Evolutionary conservation across 2,329 filamentous ascomycete genomes (phyloP).

Genomic region (Ophiostoma montium): DNA sequence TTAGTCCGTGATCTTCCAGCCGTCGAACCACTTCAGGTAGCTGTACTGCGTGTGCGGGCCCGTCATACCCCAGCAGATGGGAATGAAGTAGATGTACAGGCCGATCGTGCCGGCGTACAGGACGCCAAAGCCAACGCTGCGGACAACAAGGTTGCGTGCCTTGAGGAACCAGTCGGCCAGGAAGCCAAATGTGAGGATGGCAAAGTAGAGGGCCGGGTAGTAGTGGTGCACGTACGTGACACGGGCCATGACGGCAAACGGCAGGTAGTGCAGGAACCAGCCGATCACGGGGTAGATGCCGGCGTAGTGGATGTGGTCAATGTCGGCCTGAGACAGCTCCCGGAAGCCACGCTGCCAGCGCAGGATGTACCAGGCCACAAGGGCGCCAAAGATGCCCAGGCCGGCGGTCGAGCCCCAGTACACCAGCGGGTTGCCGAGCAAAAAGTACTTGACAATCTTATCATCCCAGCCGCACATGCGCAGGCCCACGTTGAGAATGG

Average conservation of each 20-base stretch:
- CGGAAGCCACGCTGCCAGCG: slow-evolving; percentile 92
- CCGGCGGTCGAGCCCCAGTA: slow-evolving; percentile 89
- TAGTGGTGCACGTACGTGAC: slow-evolving; percentile 99
- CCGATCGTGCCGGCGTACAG: slow-evolving; percentile 65
- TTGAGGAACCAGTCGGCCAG: slow-evolving; percentile 70
- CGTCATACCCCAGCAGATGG: slow-evolving; percentile 92
- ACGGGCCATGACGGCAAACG: slow-evolving; percentile 94
- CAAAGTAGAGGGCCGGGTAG: slow-evolving; percentile 96
- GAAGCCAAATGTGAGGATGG: slow-evolving; percentile 82
- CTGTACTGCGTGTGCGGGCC: slow-evolving; percentile 71
- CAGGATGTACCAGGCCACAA: slow-evolving; percentile 73
- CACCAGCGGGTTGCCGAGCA: slow-evolving; percentile 88
- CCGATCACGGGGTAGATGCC: slow-evolving; percentile 83
- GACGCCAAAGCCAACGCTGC: slow-evolving; percentile 55
- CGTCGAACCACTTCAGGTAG: slow-evolving; percentile 87
- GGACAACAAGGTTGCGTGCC: slow-evolving; percentile 46
- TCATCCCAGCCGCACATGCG: slow-evolving; percentile 99
- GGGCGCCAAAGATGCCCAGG: slow-evolving; percentile 55
- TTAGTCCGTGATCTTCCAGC: slow-evolving; percentile 69
- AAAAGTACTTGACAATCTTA: slow-evolving; percentile 90
- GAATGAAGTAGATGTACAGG: slow-evolving; percentile 80
- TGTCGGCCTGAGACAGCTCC: slow-evolving; percentile 64
- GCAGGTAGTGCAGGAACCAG: slow-evolving; percentile 93
- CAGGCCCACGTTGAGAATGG: slow-evolving; percentile 82
- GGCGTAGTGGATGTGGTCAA: slow-evolving; percentile 90